These are phyloP conservation scores for Chiua sp. DNA, from an alignment of 1,284 basidiomycete genomes.

Conservation along the genomic window DNA sequence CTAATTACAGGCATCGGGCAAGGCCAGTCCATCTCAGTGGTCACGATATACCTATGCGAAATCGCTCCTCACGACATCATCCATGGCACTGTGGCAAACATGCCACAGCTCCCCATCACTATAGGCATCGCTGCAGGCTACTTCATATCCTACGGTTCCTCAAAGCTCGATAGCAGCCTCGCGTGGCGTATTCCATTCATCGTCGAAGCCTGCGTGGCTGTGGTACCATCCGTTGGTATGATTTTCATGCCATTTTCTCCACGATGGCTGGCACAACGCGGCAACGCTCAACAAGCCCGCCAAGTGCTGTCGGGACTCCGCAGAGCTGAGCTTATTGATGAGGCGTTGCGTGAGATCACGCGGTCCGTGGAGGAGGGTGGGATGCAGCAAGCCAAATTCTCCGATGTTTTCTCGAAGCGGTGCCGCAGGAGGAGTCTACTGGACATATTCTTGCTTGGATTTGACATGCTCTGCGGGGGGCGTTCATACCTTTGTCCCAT, in stretches of 20 bases:
- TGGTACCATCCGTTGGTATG: conserved; percentile 48
- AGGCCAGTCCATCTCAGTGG: conserved; percentile 52
- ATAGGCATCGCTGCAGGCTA: conserved; percentile 53
- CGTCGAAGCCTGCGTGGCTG: conserved; percentile 46
- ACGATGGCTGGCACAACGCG: conserved; percentile 53
- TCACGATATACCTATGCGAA: conserved; percentile 53
- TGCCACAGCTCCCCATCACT: conserved; percentile 51
- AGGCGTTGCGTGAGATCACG: conserved; percentile 28
- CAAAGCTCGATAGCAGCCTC: conserved; percentile 42
- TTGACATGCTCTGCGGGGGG: conserved; percentile 47
- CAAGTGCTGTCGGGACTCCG: conserved; percentile 27
- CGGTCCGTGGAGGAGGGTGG: conserved; percentile 31
- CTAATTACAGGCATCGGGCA: conserved; percentile 54
- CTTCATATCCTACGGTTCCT: conserved; percentile 55
- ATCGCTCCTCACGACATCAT: conserved; percentile 48
- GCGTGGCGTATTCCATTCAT: conserved; percentile 56
- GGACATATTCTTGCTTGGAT: conserved; percentile 52
- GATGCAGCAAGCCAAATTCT: conserved; percentile 23
- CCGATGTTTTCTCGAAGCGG: conserved; percentile 36
- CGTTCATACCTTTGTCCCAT: neutral
- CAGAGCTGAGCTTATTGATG: conserved; percentile 18
- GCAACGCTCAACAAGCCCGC: conserved; percentile 47
- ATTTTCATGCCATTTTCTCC: conserved; percentile 58
- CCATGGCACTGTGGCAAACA: conserved; percentile 48
- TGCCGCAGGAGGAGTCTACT: conserved; percentile 46